phyloP scores from a whole-genome alignment of 768 basidiomycete species.

The Agrocybe praecox region DNA sequence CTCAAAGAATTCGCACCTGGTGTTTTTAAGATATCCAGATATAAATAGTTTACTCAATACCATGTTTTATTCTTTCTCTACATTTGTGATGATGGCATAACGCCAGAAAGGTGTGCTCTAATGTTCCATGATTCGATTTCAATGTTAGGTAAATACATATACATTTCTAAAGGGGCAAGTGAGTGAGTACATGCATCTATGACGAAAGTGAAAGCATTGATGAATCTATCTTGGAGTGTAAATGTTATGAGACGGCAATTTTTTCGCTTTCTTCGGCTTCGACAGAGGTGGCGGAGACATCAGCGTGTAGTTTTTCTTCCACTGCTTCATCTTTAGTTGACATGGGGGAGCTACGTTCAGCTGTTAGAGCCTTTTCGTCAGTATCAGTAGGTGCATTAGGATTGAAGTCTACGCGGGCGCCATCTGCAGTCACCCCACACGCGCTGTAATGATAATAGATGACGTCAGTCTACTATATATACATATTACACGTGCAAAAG shows the following conservation, averaged over 20 bases:
- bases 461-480: constrained; percentile 8
- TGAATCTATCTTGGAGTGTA: background rate
- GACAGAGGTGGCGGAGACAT: constrained; percentile 11
- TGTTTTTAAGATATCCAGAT: constrained; percentile 2
- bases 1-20: constrained; percentile 4
- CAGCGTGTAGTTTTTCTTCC: constrained; percentile 9
- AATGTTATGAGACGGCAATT: constrained; percentile 7
- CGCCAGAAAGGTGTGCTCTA: too few relatives aligned
- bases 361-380: too few relatives aligned
- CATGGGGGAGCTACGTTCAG: too few relatives aligned
- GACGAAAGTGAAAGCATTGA: background rate
- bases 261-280: constrained; percentile 14
- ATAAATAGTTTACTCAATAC: constrained; percentile 11
- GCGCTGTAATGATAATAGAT: constrained; percentile 35
- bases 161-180: too few relatives aligned
- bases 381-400: background rate
- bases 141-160: too few relatives aligned
- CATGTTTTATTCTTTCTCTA: background rate
- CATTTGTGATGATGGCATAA: too few relatives aligned
- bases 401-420: constrained; percentile 41
- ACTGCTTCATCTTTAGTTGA: background rate
- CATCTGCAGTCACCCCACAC: constrained; percentile 59
- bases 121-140: too few relatives aligned
- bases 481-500: background rate
- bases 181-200: too few relatives aligned